A percentile compares a stretch with the other conserved stretches of the same genome.
These are phyloP conservation scores for Cylindrotheca fusiformis DNA, from an alignment of 108 stramenopile genomes.

Conservation along the genomic window DNA sequence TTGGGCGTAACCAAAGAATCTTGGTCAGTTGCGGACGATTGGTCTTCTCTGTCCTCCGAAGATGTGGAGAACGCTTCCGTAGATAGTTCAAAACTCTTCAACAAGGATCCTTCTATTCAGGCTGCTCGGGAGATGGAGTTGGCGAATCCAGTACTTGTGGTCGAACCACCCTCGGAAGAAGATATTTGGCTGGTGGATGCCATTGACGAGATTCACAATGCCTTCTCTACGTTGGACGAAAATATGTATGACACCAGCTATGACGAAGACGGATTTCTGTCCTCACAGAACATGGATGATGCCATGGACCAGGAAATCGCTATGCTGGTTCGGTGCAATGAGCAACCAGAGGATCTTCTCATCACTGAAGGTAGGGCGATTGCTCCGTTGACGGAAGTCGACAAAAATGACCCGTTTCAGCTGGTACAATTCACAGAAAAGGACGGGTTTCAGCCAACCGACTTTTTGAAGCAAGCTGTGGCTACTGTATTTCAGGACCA, in stretches of 20 bases:
- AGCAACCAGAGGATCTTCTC: conserved; percentile 55
- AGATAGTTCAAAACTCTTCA: conserved; percentile 13
- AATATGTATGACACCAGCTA: conserved; percentile 31
- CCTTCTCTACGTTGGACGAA: conserved; percentile 14
- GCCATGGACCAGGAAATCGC: conserved; percentile 64
- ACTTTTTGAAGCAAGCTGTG: conserved; percentile 54
- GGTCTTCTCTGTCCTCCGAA: conserved; percentile 31
- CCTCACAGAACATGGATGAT: conserved; percentile 1
- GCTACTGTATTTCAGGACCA: conserved; percentile 57
- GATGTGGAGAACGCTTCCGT: conserved; percentile 3
- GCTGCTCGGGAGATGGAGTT: conserved; percentile 18
- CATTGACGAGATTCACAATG: conserved; percentile 38
- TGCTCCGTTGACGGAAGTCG: conserved; percentile 52
- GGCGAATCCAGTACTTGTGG: background rate
- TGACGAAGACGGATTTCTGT: conserved; percentile 8
- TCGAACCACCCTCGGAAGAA: conserved; percentile 23
- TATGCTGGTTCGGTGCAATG: conserved; percentile 73
- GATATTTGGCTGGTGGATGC: conserved; percentile 33
- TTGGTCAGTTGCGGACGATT: conserved; percentile 44
- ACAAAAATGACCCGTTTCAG: conserved; percentile 45
- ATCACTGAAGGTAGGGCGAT: conserved; percentile 55
- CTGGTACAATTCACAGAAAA: conserved; percentile 25
- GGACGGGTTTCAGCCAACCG: conserved; percentile 24
- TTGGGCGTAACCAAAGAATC: background rate
- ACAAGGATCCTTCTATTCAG: conserved; percentile 13